Conservation (phyloP, 1,139 yeast species). For the Pichia sp. region DNA sequence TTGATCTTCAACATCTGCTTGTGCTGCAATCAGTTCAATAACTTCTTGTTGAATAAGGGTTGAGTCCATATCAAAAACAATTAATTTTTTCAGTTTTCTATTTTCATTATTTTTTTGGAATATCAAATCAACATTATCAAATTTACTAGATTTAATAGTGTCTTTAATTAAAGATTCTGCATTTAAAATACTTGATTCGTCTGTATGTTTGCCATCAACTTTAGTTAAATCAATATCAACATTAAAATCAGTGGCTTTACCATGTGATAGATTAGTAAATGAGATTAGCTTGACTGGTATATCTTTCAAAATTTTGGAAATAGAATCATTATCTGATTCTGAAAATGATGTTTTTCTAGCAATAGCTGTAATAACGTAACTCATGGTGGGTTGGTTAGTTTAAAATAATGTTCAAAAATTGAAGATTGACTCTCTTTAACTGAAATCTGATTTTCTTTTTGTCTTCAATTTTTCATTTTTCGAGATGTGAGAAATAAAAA, state of each 20-base stretch:
- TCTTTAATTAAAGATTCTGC: conserved; percentile 23
- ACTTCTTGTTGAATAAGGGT: conserved; percentile 95
- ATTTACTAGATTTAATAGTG: conserved; percentile 19
- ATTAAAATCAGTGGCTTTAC: conserved; percentile 31
- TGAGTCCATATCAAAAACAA: conserved; percentile 97
- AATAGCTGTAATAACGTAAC: conserved; percentile 28
- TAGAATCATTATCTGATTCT: conserved; percentile 13
- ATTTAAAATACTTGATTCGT: conserved; percentile 11
- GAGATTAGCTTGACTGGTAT: conserved; percentile 26
- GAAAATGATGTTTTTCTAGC: conserved; percentile 18
- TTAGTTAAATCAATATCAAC: conserved; percentile 22
- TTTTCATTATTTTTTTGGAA: conserved; percentile 34
- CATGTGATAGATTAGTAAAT: conserved; percentile 24
- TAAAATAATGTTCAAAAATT: not conserved
- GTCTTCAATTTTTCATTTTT: not conserved
- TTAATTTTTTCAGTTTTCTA: conserved; percentile 53
- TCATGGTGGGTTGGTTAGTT: conserved; percentile 13
- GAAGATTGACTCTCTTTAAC: not conserved
- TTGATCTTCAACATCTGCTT: conserved; percentile 69
- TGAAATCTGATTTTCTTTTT: not conserved
- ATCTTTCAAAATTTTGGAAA: conserved; percentile 22
- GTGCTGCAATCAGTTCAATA: conserved; percentile 87
- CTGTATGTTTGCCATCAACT: conserved; percentile 9
- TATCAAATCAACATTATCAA: conserved; percentile 36
- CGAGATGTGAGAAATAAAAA: not conserved